A percentile compares a stretch with the other conserved stretches of the same genome.
These are phyloP conservation scores for Paxillus involutus DNA, from an alignment of 768 basidiomycete species.

Conservation along the genomic window DNA sequence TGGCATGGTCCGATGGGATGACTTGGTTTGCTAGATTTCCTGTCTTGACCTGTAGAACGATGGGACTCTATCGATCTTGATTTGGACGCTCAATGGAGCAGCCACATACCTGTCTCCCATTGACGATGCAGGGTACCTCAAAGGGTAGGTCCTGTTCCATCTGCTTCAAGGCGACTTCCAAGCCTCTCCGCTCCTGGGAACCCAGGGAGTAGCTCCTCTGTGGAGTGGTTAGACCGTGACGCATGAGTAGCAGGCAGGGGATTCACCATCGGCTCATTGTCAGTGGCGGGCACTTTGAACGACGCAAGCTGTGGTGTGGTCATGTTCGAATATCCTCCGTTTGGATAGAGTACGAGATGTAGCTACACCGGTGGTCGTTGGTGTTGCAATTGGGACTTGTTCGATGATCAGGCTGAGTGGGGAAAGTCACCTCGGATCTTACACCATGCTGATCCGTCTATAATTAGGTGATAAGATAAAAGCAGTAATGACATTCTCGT, in stretches of 20 bases:
- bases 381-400: too few species aligned
- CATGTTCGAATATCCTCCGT: slow-evolving; percentile 37
- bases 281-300: slow-evolving; percentile 82
- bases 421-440: too few species aligned
- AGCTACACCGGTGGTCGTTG: too few species aligned
- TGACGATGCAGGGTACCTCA: slow-evolving; percentile 90
- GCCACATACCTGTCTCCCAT: slow-evolving; percentile 74
- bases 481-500: too few species aligned
- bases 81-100: not conserved
- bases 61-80: slow-evolving; percentile 2
- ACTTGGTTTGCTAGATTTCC: slow-evolving; percentile 76
- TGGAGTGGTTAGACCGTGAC: slow-evolving; percentile 1
- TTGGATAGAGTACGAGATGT: too few species aligned
- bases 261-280: slow-evolving; percentile 93
- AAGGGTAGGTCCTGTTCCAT: slow-evolving; percentile 86
- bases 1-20: slow-evolving; percentile 84
- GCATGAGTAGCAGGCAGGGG: not conserved
- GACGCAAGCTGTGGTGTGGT: slow-evolving; percentile 73
- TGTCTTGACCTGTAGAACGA: slow-evolving; percentile 63
- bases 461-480: not conserved
- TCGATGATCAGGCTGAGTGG: too few species aligned
- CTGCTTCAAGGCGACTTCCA: slow-evolving; percentile 71
- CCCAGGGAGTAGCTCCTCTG: slow-evolving; percentile 79
- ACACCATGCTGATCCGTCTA: too few species aligned
- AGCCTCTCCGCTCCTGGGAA: slow-evolving; percentile 70